Percentiles rank a stretch among this genome's conserved stretches.
phyloP scores from a whole-genome alignment of 345 rosid genomes.

The Bruguiera parviflora region DNA sequence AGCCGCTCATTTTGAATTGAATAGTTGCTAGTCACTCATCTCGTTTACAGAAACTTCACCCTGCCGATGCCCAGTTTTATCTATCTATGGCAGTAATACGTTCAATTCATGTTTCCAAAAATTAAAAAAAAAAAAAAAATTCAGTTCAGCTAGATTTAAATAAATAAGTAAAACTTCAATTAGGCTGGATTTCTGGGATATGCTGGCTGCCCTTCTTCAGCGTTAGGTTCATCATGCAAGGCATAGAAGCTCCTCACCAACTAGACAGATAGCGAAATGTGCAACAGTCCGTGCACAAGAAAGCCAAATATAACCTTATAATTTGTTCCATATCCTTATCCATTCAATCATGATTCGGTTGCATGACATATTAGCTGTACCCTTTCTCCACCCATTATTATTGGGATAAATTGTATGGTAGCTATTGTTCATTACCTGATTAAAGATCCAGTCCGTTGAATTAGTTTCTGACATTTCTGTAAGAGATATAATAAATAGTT shows the following conservation, averaged over 20 bases:
- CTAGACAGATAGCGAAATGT: conserved; percentile 15
- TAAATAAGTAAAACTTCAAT: background rate
- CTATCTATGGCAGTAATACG: background rate
- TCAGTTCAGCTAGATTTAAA: no score
- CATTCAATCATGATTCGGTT: conserved; percentile 7
- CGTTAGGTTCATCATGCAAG: conserved; percentile 1
- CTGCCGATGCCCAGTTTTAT: conserved; percentile 13
- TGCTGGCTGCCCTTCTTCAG: conserved; percentile 17
- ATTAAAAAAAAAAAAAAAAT: no score
- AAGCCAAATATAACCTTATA: background rate
- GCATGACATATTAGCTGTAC: background rate
- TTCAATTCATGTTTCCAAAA: no score
- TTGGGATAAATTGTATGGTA: background rate
- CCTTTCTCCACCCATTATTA: background rate
- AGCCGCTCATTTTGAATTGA: no score
- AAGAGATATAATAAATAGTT: no score
- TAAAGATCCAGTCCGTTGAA: no score
- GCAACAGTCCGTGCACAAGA: conserved; percentile 7
- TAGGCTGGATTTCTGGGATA: conserved; percentile 39
- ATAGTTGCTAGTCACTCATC: background rate
- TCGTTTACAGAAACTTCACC: background rate
- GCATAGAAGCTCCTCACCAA: conserved; percentile 10
- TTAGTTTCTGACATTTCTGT: no score
- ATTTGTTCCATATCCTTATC: conserved; percentile 18
- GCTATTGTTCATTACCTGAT: background rate